Conservation (phyloP, 352 stramenopile species). For the Phytopythium boreale region DNA sequence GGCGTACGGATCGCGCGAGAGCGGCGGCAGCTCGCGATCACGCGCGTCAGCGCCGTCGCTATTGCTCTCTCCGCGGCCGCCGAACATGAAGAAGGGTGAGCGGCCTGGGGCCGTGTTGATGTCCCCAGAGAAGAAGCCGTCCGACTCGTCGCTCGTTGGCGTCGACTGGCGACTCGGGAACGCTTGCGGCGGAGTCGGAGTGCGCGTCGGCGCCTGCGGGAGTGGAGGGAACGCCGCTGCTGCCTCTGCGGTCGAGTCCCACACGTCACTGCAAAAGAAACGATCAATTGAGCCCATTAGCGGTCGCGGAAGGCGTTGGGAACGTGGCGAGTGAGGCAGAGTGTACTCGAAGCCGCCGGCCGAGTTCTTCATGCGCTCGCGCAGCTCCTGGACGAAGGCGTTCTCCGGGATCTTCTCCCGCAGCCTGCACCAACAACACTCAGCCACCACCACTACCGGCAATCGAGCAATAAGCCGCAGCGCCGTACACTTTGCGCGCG, state of each 20-base stretch:
- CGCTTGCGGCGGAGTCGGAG: conserved; percentile 4
- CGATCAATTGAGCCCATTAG: not conserved
- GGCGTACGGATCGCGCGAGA: conserved; percentile 41
- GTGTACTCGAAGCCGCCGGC: conserved; percentile 36
- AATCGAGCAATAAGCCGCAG: not conserved
- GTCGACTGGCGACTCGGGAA: not conserved
- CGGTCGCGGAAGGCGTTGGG: not conserved
- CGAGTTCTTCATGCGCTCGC: conserved; percentile 46
- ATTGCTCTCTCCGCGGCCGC: not conserved
- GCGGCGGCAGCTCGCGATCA: conserved; percentile 20
- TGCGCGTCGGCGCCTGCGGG: conserved; percentile 1
- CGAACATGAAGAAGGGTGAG: conserved; percentile 53
- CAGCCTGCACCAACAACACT: conserved; percentile 20
- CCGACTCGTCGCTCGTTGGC: conserved; percentile 14
- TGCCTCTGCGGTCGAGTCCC: conserved; percentile 25
- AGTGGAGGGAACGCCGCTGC: conserved; percentile 11
- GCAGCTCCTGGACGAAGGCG: conserved; percentile 48
- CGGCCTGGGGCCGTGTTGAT: conserved; percentile 15
- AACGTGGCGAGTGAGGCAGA: not conserved
- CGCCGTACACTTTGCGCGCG: conserved; percentile 44
- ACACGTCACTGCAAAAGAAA: conserved; percentile 37
- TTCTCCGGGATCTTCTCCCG: conserved; percentile 42
- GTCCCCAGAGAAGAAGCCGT: conserved; percentile 16
- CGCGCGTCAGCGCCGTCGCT: not conserved
- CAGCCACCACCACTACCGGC: not conserved